phyloP scores from a whole-genome alignment of 164 flowering plant species.

The Liquidambar formosana region DNA sequence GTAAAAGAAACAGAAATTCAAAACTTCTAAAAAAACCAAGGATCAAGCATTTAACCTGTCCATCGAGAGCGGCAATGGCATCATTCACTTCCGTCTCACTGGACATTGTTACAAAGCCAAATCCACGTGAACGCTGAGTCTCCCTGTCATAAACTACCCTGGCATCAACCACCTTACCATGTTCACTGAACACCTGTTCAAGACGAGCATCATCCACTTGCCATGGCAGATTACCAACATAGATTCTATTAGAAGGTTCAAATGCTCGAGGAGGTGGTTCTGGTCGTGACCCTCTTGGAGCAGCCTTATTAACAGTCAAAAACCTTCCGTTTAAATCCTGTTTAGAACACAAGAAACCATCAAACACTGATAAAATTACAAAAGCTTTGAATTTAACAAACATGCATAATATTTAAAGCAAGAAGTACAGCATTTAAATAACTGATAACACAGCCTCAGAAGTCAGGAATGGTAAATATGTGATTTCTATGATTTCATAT shows the following conservation, averaged over 20 bases:
- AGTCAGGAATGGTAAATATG: neutral
- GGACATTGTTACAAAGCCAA: constrained; percentile 57
- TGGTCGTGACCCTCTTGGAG: constrained; percentile 72
- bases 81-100: constrained; percentile 31
- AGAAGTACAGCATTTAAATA: neutral
- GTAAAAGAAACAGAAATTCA: neutral
- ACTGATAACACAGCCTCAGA: neutral
- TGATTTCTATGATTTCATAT: no score
- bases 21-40: neutral
- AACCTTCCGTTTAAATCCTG: constrained; percentile 73
- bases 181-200: constrained; percentile 63
- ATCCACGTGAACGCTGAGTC: constrained; percentile 67
- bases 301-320: constrained; percentile 77
- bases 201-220: constrained; percentile 57
- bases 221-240: constrained; percentile 72
- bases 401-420: no score
- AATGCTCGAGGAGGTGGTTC: constrained; percentile 27
- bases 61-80: constrained; percentile 46
- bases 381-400: neutral
- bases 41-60: constrained; percentile 28
- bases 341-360: constrained; percentile 9
- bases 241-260: constrained; percentile 45
- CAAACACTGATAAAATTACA: neutral
- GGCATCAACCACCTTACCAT: constrained; percentile 61
- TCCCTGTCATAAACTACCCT: constrained; percentile 64